These are phyloP conservation scores for Lactifluus volemus DNA, from an alignment of 768 basidiomycete species.

Conservation along the genomic window DNA sequence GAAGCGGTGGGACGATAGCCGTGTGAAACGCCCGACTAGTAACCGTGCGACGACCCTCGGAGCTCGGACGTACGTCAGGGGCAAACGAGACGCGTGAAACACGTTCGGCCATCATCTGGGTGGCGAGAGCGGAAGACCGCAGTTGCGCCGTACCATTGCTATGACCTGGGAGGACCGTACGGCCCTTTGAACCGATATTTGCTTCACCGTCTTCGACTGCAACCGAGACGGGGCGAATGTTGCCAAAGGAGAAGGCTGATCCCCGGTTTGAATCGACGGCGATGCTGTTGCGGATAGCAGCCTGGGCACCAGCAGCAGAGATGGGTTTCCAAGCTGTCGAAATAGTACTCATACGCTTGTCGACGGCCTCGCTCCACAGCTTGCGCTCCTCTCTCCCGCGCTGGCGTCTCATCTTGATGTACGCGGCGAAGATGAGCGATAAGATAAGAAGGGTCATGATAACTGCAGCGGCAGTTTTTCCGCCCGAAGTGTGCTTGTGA, in stretches of 20 bases:
- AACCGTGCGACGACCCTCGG: constrained; percentile 35
- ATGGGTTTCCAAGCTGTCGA: constrained; percentile 71
- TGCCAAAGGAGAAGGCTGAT: constrained; percentile 48
- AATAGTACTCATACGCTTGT: constrained; percentile 80
- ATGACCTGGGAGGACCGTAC: constrained; percentile 21
- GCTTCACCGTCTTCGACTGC: constrained; percentile 38
- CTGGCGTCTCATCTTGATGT: constrained; percentile 46
- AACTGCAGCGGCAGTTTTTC: constrained; percentile 57
- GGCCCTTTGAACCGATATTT: constrained; percentile 30
- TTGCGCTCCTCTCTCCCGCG: constrained; percentile 43
- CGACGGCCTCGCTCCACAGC: constrained; percentile 57
- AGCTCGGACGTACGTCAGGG: constrained; percentile 42
- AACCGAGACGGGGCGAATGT: constrained; percentile 38
- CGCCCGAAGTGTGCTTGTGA: constrained; percentile 32
- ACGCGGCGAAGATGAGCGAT: constrained; percentile 35
- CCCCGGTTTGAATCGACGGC: constrained; percentile 38
- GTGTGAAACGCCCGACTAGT: constrained; percentile 37
- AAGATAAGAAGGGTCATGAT: constrained; percentile 54
- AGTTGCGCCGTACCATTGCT: constrained; percentile 33
- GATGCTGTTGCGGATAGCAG: constrained; percentile 64
- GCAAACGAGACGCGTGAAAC: constrained; percentile 64
- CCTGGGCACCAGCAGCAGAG: constrained; percentile 57
- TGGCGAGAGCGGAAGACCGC: constrained; percentile 43
- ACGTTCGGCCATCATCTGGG: constrained; percentile 33
- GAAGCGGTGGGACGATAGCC: constrained; percentile 35